Conservation (phyloP, 805 yeast genomes). For the Saccharomycodes ludwigii region DNA sequence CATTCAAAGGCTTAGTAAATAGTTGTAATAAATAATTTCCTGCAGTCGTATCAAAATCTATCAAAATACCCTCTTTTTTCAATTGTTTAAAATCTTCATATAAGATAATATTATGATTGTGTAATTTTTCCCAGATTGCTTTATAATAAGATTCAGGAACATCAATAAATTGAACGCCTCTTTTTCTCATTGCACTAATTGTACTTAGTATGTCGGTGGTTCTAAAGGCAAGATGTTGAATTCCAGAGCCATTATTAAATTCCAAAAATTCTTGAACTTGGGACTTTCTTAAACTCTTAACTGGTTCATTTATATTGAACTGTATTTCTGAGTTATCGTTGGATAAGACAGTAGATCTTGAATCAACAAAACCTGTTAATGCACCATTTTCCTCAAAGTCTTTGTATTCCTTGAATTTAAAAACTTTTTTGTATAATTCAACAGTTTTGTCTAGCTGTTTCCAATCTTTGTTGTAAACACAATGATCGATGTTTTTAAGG, state of each 20-base stretch:
- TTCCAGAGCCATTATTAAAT: constrained; percentile 68
- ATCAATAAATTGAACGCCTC: constrained; percentile 60
- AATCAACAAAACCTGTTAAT: constrained; percentile 56
- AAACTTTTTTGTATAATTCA: constrained; percentile 42
- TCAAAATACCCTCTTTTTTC: constrained; percentile 43
- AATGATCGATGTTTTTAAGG: constrained; percentile 51
- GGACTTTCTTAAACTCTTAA: constrained; percentile 47
- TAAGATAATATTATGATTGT: constrained; percentile 30
- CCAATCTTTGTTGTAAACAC: constrained; percentile 74
- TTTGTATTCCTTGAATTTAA: constrained; percentile 74
- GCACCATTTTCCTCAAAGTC: constrained; percentile 72
- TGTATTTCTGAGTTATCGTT: constrained; percentile 50
- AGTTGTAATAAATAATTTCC: constrained; percentile 52
- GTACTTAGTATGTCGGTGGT: constrained; percentile 51
- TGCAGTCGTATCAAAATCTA: constrained; percentile 70
- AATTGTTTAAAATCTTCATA: constrained; percentile 41
- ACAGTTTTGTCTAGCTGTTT: constrained; percentile 48
- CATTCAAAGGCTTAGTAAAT: constrained; percentile 65
- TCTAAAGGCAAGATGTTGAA: constrained; percentile 68
- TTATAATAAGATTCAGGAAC: constrained; percentile 50
- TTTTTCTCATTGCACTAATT: constrained; percentile 36
- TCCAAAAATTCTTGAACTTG: constrained; percentile 77
- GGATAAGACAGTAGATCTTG: constrained; percentile 68
- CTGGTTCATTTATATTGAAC: constrained; percentile 84
- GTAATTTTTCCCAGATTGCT: constrained; percentile 33